Conservation (phyloP, 2,329 filamentous ascomycete species). For the Botrytis porri region DNA sequence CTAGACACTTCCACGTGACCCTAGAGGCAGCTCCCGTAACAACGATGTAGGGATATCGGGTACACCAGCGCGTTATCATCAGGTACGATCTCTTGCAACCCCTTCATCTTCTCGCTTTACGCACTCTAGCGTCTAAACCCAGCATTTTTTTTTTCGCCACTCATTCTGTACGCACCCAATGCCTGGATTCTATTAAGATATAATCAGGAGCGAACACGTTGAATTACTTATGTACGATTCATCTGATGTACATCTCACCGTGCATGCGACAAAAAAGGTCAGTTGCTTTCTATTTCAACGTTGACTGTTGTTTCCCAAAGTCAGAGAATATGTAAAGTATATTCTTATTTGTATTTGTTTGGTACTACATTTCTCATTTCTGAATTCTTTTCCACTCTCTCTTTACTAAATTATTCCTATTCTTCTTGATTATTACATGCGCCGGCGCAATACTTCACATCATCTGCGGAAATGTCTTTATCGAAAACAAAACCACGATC, state of each 20-base stretch:
- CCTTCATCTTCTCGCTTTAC: background rate
- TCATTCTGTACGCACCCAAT: background rate
- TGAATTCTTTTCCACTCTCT: background rate
- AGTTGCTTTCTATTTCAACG: background rate
- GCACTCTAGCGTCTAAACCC: background rate
- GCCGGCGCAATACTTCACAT: conserved; percentile 5
- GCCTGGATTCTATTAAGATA: background rate
- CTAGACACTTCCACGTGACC: no score
- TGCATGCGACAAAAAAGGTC: conserved; percentile 5
- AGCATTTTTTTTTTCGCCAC: background rate
- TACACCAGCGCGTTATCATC: conserved; percentile 6
- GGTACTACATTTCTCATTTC: background rate
- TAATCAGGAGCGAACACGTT: background rate
- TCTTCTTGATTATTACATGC: background rate
- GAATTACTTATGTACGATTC: background rate
- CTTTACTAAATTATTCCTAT: background rate
- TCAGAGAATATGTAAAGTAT: background rate
- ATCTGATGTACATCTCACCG: background rate
- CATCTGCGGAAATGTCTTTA: conserved; percentile 1
- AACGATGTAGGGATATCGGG: no score
- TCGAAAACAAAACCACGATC: conserved; percentile 2
- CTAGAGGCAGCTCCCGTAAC: no score
- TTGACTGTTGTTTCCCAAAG: background rate
- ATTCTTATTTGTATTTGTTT: background rate
- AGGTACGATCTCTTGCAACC: background rate